These are phyloP conservation scores for Sonneratia caseolaris DNA, from an alignment of 345 rosid species.

Conservation along the genomic window DNA sequence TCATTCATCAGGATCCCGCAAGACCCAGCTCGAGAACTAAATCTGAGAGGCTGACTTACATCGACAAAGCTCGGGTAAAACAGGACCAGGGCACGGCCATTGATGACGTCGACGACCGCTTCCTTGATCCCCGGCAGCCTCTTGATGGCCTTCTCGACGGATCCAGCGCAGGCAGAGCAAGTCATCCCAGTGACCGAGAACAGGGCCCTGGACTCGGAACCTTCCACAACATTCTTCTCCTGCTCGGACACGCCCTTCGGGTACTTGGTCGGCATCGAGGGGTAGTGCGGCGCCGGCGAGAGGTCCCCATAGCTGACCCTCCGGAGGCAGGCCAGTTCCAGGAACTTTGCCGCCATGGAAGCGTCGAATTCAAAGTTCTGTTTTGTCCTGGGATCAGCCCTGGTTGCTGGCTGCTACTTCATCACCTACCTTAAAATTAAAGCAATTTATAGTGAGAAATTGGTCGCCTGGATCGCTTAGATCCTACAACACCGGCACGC, in stretches of 20 bases:
- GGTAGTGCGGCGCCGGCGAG: constrained; percentile 48
- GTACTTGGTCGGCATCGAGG: constrained; percentile 52
- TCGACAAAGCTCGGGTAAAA: constrained; percentile 49
- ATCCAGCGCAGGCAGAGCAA: constrained; percentile 87
- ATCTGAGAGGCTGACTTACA: constrained; percentile 28
- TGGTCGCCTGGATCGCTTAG: too few relatives aligned
- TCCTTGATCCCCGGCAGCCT: constrained; percentile 76
- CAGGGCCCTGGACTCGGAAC: constrained; percentile 39
- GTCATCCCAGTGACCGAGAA: constrained; percentile 77
- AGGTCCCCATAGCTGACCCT: constrained; percentile 32
- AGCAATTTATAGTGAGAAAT: too few relatives aligned
- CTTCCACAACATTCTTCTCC: constrained; percentile 18
- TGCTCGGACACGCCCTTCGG: constrained; percentile 36
- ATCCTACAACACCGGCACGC: too few relatives aligned
- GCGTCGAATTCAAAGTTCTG: neutral
- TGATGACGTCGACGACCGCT: constrained; percentile 67
- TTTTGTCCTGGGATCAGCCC: too few relatives aligned
- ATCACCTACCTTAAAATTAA: too few relatives aligned
- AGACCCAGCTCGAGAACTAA: too few relatives aligned
- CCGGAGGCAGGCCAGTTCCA: constrained; percentile 56
- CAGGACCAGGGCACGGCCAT: constrained; percentile 52
- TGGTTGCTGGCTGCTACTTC: too few relatives aligned
- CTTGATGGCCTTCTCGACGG: constrained; percentile 83
- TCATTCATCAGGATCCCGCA: too few relatives aligned
- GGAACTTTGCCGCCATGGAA: constrained; percentile 54